Evolutionary conservation across 208 protist species (phyloP), one percentile per base, ranked within the genome.

Genomic region (Wallacemonas sp.): DNA sequence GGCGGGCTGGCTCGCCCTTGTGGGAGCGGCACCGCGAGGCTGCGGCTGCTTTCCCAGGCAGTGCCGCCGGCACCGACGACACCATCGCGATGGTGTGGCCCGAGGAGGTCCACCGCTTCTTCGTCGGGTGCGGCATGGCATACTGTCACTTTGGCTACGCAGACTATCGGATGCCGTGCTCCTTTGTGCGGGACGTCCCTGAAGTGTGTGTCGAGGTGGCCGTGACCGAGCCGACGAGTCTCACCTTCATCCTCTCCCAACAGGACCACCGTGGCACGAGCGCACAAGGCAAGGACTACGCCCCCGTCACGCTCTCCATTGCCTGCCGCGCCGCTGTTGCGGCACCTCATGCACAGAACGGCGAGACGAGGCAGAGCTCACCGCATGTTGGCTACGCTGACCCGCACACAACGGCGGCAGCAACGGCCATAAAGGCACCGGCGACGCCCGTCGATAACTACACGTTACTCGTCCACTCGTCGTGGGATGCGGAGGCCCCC

Each of bases 131-230:
- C 55, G 70, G 79, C 9, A 79, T 92, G 1, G 79, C 57, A 58
- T 85, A 72, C 60, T 80, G 56, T 39, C 66, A 71, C 61, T 73
- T 61, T 49, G 55, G 44, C 43, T 80, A 61, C 72, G 70, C 70
- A 26, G 82, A 88, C 65, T 84, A 88, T 61, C 74, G 85, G 30
- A 78, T 88, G 54, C 72, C 68, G n/a, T 78, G 72, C 6, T 54
- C 74, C 4, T 88, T 92, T 61, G 55, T 62, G 0, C 48, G 69
- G 19, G 49, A 56, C 21, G 47, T 74, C 1, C 68, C 81, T 1
- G 73, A 67, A 36, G 63, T 88, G 34, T 75, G 71, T 30, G 30
- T 92, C 2, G 68, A 77, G 65, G 63, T 92, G 11, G 64, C 46
- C 38, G 80, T 80, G n/a, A 76, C 65, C 6, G 70, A 87, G 58